Conservation (phyloP, 2,329 filamentous ascomycete species). For the Beauveria pseudobassiana region DNA sequence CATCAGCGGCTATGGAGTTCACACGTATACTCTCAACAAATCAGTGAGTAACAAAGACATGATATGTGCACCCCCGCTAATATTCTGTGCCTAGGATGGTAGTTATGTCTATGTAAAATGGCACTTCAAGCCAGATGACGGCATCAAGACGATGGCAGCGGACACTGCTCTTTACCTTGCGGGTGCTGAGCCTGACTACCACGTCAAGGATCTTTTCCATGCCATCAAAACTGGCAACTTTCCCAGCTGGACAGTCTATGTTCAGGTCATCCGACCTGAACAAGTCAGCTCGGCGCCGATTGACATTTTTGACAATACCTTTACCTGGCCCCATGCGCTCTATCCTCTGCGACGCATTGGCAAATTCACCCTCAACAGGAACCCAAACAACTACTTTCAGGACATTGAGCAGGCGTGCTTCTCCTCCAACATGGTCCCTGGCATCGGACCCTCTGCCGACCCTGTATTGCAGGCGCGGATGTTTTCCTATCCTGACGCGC, state of each 20-base stretch:
- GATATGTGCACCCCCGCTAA: background rate
- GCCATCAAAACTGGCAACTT: conserved; percentile 29
- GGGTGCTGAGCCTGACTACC: conserved; percentile 44
- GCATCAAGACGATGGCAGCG: conserved; percentile 34
- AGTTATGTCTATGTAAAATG: conserved; percentile 41
- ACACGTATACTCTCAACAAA: conserved; percentile 40
- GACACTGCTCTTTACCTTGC: conserved; percentile 28
- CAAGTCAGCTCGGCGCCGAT: conserved; percentile 52
- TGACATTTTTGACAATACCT: conserved; percentile 62
- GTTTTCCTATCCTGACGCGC: conserved; percentile 56
- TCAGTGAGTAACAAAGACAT: background rate
- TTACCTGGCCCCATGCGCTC: conserved; percentile 58
- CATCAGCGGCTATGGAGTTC: conserved; percentile 38
- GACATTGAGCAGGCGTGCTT: conserved; percentile 65
- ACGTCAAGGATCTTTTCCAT: conserved; percentile 24
- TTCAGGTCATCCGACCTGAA: conserved; percentile 55
- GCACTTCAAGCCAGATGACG: conserved; percentile 40
- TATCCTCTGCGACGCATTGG: conserved; percentile 56
- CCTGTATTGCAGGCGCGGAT: conserved; percentile 53
- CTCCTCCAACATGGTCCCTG: conserved; percentile 55
- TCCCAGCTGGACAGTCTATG: conserved; percentile 56
- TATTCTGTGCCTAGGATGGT: conserved; percentile 27
- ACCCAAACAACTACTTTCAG: conserved; percentile 52
- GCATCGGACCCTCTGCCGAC: conserved; percentile 55
- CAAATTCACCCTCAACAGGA: conserved; percentile 56